These are phyloP conservation scores for Lycium barbarum DNA, from an alignment of 257 asterid genomes.

Conservation along the genomic window DNA sequence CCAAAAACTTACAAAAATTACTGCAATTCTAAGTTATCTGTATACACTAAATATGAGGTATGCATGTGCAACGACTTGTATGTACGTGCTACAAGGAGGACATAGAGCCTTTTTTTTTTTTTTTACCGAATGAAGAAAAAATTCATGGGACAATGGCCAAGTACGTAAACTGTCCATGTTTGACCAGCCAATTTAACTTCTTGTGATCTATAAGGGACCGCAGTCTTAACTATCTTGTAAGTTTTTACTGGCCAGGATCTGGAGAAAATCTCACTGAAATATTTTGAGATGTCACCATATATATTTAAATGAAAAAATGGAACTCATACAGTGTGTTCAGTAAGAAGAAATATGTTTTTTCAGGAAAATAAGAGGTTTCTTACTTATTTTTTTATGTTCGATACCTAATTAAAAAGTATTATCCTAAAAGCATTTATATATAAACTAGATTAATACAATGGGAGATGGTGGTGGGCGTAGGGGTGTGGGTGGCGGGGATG, in stretches of 20 bases:
- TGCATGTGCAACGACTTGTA: background rate
- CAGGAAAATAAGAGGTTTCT: too few species aligned
- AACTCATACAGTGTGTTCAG: background rate
- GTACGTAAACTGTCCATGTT: constrained; percentile 13
- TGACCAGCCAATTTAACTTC: background rate
- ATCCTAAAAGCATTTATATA: too few species aligned
- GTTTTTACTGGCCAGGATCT: background rate
- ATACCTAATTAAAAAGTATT: too few species aligned
- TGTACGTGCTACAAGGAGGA: background rate
- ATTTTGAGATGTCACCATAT: background rate
- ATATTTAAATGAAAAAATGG: background rate
- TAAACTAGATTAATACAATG: too few species aligned
- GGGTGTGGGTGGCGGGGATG: too few species aligned
- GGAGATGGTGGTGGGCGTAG: too few species aligned
- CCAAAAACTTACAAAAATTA: background rate
- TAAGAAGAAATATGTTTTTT: too few species aligned
- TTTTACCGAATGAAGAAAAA: background rate
- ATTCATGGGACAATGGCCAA: background rate
- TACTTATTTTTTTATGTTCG: too few species aligned
- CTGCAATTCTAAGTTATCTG: background rate
- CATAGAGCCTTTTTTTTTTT: background rate
- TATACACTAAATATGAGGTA: background rate
- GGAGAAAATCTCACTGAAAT: background rate
- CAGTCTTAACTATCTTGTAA: background rate
- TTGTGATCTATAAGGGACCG: constrained; percentile 8